Percentiles rank a stretch among this genome's conserved stretches.
Evolutionary conservation across 2,329 filamentous ascomycete genomes (phyloP).

Genomic region (Neophaeococcomyces aloes): DNA sequence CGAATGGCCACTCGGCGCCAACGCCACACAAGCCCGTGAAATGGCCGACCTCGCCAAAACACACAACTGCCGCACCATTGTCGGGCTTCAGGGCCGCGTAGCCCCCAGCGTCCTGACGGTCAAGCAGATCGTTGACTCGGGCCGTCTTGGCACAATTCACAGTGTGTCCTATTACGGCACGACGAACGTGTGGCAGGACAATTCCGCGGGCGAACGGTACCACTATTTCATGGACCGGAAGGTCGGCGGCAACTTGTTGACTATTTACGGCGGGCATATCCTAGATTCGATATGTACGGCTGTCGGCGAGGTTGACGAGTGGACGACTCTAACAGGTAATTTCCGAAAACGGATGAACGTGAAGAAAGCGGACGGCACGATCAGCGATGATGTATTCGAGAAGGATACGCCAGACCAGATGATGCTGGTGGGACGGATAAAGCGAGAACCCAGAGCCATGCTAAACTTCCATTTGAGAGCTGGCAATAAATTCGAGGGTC

Average conservation of each 20-base stretch:
- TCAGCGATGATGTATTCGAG: conserved; percentile 17
- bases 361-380: conserved; percentile 15
- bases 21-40: conserved; percentile 32
- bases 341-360: conserved; percentile 16
- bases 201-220: conserved; percentile 24
- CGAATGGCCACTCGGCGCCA: conserved; percentile 49
- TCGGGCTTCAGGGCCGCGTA: conserved; percentile 44
- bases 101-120: conserved; percentile 38
- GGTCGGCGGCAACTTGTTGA: conserved; percentile 35
- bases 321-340: conserved; percentile 17
- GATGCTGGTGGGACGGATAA: conserved; percentile 19
- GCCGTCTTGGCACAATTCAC: conserved; percentile 43
- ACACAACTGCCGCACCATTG: conserved; percentile 32
- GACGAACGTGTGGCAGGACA: conserved; percentile 27
- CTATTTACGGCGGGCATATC: conserved; percentile 29
- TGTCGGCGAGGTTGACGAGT: conserved; percentile 18
- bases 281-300: conserved; percentile 20
- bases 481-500: conserved; percentile 19
- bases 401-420: conserved; percentile 23
- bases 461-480: conserved; percentile 20
- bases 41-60: conserved; percentile 30
- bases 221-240: conserved; percentile 41
- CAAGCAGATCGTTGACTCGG: conserved; percentile 35
- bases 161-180: conserved; percentile 38
- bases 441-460: conserved; percentile 12